These are phyloP conservation scores for Termitomyces heimii DNA, from an alignment of 768 basidiomycete species.

Conservation along the genomic window DNA sequence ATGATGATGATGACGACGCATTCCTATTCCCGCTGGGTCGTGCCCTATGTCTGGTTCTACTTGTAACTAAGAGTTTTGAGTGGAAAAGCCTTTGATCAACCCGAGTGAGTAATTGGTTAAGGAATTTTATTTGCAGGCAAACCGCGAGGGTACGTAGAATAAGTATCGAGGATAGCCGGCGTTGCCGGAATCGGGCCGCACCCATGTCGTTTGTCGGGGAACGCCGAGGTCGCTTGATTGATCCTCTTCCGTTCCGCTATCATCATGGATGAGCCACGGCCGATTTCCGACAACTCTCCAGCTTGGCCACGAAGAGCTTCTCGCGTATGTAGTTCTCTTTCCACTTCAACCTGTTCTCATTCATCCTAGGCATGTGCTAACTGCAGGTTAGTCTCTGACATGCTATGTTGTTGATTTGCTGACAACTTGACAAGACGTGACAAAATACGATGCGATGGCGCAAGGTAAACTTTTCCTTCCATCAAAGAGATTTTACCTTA, in stretches of 20 bases:
- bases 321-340: constrained; percentile 33
- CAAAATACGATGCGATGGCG: constrained; percentile 56
- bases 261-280: constrained; percentile 35
- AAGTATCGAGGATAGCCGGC: background rate
- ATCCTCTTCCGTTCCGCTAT: constrained; percentile 26
- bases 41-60: too few species aligned
- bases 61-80: too few species aligned
- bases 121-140: too few species aligned
- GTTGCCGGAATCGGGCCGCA: background rate
- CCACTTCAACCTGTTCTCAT: constrained; percentile 4
- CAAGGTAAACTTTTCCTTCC: constrained; percentile 28
- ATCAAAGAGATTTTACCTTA: constrained; percentile 1
- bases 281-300: constrained; percentile 48
- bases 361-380: constrained; percentile 47
- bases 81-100: too few species aligned
- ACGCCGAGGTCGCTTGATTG: constrained; percentile 24
- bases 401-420: constrained; percentile 5
- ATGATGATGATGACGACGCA: too few species aligned
- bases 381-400: constrained; percentile 40
- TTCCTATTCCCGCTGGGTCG: too few species aligned
- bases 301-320: constrained; percentile 44
- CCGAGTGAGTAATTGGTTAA: too few species aligned
- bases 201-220: constrained; percentile 12
- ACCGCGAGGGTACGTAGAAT: too few species aligned
- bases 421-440: constrained; percentile 38